Evolutionary conservation across 129 eudicot genomes (phyloP).

Genomic region (Tagetes erecta): DNA sequence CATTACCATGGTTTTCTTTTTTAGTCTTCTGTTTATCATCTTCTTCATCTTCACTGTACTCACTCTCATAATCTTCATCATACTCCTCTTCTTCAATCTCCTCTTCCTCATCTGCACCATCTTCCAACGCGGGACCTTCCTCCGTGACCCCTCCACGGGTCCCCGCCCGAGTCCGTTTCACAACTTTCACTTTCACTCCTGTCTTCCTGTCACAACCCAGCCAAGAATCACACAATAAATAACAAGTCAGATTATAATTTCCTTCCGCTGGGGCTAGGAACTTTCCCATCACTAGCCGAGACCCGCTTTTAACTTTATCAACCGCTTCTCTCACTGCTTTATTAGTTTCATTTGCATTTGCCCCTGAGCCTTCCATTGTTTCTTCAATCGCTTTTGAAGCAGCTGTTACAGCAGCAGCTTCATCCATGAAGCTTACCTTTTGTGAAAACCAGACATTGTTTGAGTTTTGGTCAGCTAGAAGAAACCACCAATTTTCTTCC

Average conservation of each 20-base stretch:
- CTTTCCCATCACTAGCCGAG: slow-evolving; percentile 78
- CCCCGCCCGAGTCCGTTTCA: slow-evolving; percentile 76
- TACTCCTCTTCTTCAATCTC: slow-evolving; percentile 69
- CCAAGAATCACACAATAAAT: slow-evolving; percentile 86
- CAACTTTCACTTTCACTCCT: slow-evolving; percentile 67
- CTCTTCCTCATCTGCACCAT: slow-evolving; percentile 75
- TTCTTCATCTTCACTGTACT: slow-evolving; percentile 95
- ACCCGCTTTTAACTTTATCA: slow-evolving; percentile 71
- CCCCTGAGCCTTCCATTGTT: slow-evolving; percentile 76
- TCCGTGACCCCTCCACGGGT: slow-evolving; percentile 67
- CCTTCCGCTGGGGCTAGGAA: slow-evolving; percentile 86
- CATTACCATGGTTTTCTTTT: slow-evolving; percentile 36
- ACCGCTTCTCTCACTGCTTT: slow-evolving; percentile 65
- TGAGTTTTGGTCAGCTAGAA: slow-evolving; percentile 71
- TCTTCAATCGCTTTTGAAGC: slow-evolving; percentile 74
- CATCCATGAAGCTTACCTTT: slow-evolving; percentile 79
- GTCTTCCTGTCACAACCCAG: slow-evolving; percentile 71
- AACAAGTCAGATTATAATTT: slow-evolving; percentile 62
- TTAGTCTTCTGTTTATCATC: slow-evolving; percentile 31
- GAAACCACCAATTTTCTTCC: slow-evolving; percentile 82
- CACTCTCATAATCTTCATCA: slow-evolving; percentile 84
- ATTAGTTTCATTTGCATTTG: slow-evolving; percentile 49
- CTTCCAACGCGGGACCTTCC: slow-evolving; percentile 56
- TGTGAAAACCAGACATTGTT: slow-evolving; percentile 88
- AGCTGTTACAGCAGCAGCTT: slow-evolving; percentile 64